Evolutionary conservation across 345 rosid genomes (phyloP).

Genomic region (Barbarea vulgaris): DNA sequence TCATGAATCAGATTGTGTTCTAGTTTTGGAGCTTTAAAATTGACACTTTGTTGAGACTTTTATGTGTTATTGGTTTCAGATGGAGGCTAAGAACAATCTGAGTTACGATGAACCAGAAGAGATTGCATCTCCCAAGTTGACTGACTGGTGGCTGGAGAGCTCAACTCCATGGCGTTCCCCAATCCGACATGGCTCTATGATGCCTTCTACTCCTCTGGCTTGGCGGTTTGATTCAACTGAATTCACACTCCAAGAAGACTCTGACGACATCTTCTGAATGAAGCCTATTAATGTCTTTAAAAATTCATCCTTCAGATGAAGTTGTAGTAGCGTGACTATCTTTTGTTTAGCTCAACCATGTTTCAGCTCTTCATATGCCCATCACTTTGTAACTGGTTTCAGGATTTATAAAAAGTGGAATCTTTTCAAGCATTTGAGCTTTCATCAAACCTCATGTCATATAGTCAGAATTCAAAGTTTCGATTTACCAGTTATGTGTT

Average conservation of each 20-base stretch:
- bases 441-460: background rate
- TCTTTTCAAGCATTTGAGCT: background rate
- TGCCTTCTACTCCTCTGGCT: conserved; percentile 41
- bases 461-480: background rate
- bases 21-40: background rate
- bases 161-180: conserved; percentile 44
- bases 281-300: conserved; percentile 1
- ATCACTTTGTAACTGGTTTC: conserved; percentile 31
- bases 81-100: conserved; percentile 33
- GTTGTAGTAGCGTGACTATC: background rate
- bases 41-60: background rate
- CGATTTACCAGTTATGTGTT: background rate
- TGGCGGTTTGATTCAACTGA: conserved; percentile 50
- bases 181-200: conserved; percentile 39
- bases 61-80: conserved; percentile 33
- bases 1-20: background rate
- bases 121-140: conserved; percentile 46
- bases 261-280: conserved; percentile 32
- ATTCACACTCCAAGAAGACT: conserved; percentile 47
- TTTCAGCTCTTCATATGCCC: conserved; percentile 22
- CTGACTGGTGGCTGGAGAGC: conserved; percentile 43
- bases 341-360: conserved; percentile 11
- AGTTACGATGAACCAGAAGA: conserved; percentile 45
- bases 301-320: conserved; percentile 41
- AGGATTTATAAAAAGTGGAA: conserved; percentile 1